Base-by-base conservation (phyloP, 73 alveolate species). In the Uronychia setigera region DNA sequence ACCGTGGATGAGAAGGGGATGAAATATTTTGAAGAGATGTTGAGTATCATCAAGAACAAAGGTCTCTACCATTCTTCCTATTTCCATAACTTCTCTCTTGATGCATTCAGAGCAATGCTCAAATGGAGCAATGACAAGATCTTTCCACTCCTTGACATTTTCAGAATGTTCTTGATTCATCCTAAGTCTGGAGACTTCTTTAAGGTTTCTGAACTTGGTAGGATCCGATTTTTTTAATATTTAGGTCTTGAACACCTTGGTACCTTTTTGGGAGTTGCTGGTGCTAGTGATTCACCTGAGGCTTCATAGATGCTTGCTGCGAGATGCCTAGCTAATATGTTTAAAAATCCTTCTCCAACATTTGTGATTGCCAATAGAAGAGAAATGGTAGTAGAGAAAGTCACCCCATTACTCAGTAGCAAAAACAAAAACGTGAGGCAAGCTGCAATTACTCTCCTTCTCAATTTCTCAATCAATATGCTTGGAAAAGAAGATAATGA, bases 71-170 rank as follows among this genome's bases (percentile, higher is more conserved):
- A 96, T 82, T 91, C 96, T 29, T 83, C 97, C 75, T 82, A 92
- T 14, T 94, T 95, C 59, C 33, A 81, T 32, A 80, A 92, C 60
- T 92, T 93, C 0, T 96, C 89, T 11, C 79, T 78, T 87, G 99
- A 93, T 57, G 92, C 97, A 59, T 86, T 93, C 76, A 89, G 90
- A 59, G 96, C 93, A 88, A 84, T 98, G 77, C 92, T 97, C 11
- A 80, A 93, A 58, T 96, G 99, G 99, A 98, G 97, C 34, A 92
- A 89, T 59, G 97, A 97, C 35, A 67, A 79, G 35, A 87, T 96
- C 78, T 93, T 98, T 79, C 99, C 99, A 30, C 91, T 91, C 78
- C 93, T 95, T 82, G 99, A 98, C 79, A 92, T 97, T 58, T 95
- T 96, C 92, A 94, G 99, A 89, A 91, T 97, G 96, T 96, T 94